Conservation (phyloP, 2,329 filamentous ascomycete species). For the Ceratocystis lukuohia region DNA sequence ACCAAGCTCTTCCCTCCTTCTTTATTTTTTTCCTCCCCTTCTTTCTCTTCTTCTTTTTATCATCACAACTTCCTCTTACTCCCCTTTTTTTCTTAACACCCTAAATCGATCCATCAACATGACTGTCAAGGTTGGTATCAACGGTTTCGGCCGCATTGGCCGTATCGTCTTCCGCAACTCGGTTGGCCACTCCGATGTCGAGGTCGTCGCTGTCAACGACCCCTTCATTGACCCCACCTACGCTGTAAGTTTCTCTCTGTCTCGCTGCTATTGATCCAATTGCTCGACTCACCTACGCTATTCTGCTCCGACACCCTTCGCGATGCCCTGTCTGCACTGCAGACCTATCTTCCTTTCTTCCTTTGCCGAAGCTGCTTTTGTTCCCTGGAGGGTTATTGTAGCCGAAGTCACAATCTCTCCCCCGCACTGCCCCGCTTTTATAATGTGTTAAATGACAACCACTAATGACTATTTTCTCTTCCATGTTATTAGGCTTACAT, state of each 20-base stretch:
- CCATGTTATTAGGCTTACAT: slow-evolving; percentile 65
- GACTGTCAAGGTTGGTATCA: slow-evolving; percentile 78
- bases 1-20: slow-evolving; percentile 8
- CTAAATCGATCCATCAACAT: slow-evolving; percentile 25
- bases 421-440: slow-evolving; percentile 14
- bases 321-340: background rate
- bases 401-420: slow-evolving; percentile 10
- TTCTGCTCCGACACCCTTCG: slow-evolving; percentile 13
- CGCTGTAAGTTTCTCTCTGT: slow-evolving; percentile 56
- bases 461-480: background rate
- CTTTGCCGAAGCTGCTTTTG: background rate
- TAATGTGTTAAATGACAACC: slow-evolving; percentile 15
- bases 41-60: background rate
- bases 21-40: slow-evolving; percentile 5
- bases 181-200: slow-evolving; percentile 74
- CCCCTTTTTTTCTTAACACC: slow-evolving; percentile 6
- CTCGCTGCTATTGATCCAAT: slow-evolving; percentile 5
- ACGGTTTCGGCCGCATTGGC: slow-evolving; percentile 99
- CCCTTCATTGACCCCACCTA: slow-evolving; percentile 98
- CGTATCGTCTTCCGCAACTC: slow-evolving; percentile 99
- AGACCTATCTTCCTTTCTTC: background rate
- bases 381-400: slow-evolving; percentile 5
- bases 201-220: slow-evolving; percentile 96
- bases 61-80: slow-evolving; percentile 1
- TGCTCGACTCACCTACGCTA: background rate